Conservation (phyloP, 2,329 filamentous ascomycete genomes). For the Cladosporium austrohemisphaericum region DNA sequence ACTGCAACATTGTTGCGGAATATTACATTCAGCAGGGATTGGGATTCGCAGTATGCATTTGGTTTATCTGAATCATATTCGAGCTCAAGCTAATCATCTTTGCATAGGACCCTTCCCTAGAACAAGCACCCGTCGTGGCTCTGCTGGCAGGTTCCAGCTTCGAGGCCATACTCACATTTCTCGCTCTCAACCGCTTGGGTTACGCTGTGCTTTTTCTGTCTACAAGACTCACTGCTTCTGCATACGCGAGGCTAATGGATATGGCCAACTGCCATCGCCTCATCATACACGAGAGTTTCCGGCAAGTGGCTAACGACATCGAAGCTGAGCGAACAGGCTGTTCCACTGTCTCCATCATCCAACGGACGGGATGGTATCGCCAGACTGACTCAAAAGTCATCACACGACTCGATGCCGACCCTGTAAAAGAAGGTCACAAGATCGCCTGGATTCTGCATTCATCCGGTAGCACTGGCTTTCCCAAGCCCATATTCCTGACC, state of each 20-base stretch:
- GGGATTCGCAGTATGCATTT: slow-evolving; percentile 26
- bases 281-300: slow-evolving; percentile 25
- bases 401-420: slow-evolving; percentile 16
- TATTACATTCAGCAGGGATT: slow-evolving; percentile 27
- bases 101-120: slow-evolving; percentile 22
- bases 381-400: slow-evolving; percentile 15
- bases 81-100: neutral
- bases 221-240: slow-evolving; percentile 50
- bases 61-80: no score
- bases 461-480: slow-evolving; percentile 58
- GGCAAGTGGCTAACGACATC: slow-evolving; percentile 32
- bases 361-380: slow-evolving; percentile 25
- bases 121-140: slow-evolving; percentile 41
- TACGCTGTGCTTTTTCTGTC: slow-evolving; percentile 55
- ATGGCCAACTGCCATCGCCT: slow-evolving; percentile 37
- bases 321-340: slow-evolving; percentile 28
- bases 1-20: slow-evolving; percentile 26
- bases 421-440: slow-evolving; percentile 30
- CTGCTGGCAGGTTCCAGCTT: slow-evolving; percentile 53
- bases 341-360: slow-evolving; percentile 29
- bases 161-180: slow-evolving; percentile 52
- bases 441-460: slow-evolving; percentile 48
- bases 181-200: slow-evolving; percentile 54
- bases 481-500: slow-evolving; percentile 60
- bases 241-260: slow-evolving; percentile 47